A percentile compares a stretch with the other conserved stretches of the same genome.
phyloP scores from a whole-genome alignment of 352 stramenopile genomes.

The Peronospora tabacina region DNA sequence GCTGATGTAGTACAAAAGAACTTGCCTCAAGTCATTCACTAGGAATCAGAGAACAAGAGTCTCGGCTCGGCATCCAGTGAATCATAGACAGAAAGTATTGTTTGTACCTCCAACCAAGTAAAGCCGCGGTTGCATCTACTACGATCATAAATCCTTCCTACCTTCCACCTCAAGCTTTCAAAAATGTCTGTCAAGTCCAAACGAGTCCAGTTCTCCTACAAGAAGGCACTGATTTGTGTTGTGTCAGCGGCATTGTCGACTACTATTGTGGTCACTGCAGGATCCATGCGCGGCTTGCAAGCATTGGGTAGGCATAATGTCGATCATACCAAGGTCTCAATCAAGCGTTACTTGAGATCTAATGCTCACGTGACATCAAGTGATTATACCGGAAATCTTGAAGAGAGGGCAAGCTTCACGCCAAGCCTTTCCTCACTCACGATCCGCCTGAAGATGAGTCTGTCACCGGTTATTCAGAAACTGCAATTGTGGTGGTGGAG shows the following conservation, averaged over 20 bases:
- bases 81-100: too few species aligned
- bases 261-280: background rate
- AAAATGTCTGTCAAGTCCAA: too few species aligned
- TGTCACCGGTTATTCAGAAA: too few species aligned
- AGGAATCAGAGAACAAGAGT: too few species aligned
- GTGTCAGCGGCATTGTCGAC: background rate
- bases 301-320: background rate
- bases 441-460: too few species aligned
- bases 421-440: background rate
- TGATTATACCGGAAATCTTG: background rate
- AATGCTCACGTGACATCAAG: background rate
- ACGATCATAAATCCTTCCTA: too few species aligned
- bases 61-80: too few species aligned
- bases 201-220: background rate
- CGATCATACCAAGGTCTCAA: background rate
- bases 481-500: background rate
- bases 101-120: too few species aligned
- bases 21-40: too few species aligned
- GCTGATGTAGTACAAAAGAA: too few species aligned
- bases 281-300: background rate
- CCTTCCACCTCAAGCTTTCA: too few species aligned
- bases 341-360: slow-evolving; percentile 3
- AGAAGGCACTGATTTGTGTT: slow-evolving; percentile 1
- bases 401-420: slow-evolving; percentile 3
- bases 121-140: too few species aligned